Evolutionary conservation across 1,139 yeast species (phyloP).

Genomic region (Lodderomyces metapsilosis): DNA sequence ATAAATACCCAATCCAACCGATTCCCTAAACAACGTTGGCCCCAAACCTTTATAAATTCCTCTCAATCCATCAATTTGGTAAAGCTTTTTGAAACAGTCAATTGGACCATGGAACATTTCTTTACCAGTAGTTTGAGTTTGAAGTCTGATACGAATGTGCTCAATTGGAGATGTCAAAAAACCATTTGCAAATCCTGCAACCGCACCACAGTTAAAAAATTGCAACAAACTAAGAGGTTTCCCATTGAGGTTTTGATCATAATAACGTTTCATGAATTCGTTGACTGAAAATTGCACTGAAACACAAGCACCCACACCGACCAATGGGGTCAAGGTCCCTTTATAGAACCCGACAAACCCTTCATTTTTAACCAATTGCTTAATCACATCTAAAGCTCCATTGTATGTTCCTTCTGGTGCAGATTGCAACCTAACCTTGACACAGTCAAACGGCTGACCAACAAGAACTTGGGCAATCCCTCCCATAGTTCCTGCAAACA

Average conservation of each 20-base stretch:
- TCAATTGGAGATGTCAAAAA: constrained; percentile 89
- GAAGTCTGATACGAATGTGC: constrained; percentile 86
- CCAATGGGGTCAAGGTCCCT: constrained; percentile 80
- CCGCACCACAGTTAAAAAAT: constrained; percentile 78
- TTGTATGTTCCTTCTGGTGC: constrained; percentile 74
- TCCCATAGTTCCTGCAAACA: constrained; percentile 88
- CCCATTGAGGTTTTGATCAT: constrained; percentile 42
- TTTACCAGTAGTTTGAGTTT: constrained; percentile 65
- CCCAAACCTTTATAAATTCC: constrained; percentile 76
- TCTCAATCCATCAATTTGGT: constrained; percentile 48
- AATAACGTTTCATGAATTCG: constrained; percentile 86
- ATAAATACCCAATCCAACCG: constrained; percentile 85
- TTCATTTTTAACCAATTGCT: constrained; percentile 66
- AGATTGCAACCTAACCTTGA: constrained; percentile 86
- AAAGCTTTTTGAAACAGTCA: constrained; percentile 67
- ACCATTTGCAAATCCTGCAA: constrained; percentile 88
- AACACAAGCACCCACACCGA: constrained; percentile 94
- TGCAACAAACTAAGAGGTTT: constrained; percentile 49
- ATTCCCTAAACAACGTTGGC: constrained; percentile 82
- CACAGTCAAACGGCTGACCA: constrained; percentile 97
- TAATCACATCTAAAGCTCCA: constrained; percentile 76
- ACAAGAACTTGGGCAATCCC: constrained; percentile 92
- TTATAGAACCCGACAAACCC: constrained; percentile 83
- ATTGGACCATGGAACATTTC: constrained; percentile 68
- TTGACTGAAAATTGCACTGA: constrained; percentile 82